These are phyloP conservation scores for Schwanniomyces occidentalis DNA, from an alignment of 805 yeast genomes.

Conservation along the genomic window DNA sequence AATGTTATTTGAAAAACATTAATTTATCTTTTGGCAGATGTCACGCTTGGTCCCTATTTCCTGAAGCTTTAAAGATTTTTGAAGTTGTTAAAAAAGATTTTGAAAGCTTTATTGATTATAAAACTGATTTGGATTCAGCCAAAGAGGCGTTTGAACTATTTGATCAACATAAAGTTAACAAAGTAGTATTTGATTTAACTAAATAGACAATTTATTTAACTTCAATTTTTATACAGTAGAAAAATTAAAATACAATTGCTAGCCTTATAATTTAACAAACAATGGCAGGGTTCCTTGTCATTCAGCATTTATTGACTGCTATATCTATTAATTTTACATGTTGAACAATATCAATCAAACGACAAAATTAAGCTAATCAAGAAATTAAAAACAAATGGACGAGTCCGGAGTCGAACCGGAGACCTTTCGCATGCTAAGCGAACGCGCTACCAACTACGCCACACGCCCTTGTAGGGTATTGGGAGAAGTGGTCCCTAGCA, in stretches of 20 bases:
- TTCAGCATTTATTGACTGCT: too few relatives aligned
- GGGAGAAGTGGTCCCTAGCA: conserved; percentile 74
- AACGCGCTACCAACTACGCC: conserved; percentile 53
- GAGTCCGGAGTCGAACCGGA: conserved; percentile 47
- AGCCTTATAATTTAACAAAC: too few relatives aligned
- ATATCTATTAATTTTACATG: too few relatives aligned
- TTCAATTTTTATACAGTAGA: too few relatives aligned
- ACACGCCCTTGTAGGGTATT: conserved; percentile 38
- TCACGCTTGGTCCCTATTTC: conserved; percentile 58
- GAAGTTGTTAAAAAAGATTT: conserved; percentile 45
- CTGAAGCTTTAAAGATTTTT: conserved; percentile 51
- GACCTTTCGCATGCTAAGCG: conserved; percentile 52
- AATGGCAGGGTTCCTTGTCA: too few relatives aligned
- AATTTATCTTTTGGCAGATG: conserved; percentile 64
- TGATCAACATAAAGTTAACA: conserved; percentile 54
- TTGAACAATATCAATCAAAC: too few relatives aligned
- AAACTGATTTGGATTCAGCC: conserved; percentile 45
- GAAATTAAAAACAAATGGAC: conserved; percentile 29
- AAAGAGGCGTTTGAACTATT: conserved; percentile 50
- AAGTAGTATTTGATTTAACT: conserved; percentile 47
- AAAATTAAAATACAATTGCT: too few relatives aligned
- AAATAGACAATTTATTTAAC: conserved; percentile 3
- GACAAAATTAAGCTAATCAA: too few relatives aligned
- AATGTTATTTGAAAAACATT: conserved; percentile 57
- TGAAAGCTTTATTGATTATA: conserved; percentile 52